Evolutionary conservation across 75 land plant genomes (phyloP).

Genomic region (Pinus taeda): DNA sequence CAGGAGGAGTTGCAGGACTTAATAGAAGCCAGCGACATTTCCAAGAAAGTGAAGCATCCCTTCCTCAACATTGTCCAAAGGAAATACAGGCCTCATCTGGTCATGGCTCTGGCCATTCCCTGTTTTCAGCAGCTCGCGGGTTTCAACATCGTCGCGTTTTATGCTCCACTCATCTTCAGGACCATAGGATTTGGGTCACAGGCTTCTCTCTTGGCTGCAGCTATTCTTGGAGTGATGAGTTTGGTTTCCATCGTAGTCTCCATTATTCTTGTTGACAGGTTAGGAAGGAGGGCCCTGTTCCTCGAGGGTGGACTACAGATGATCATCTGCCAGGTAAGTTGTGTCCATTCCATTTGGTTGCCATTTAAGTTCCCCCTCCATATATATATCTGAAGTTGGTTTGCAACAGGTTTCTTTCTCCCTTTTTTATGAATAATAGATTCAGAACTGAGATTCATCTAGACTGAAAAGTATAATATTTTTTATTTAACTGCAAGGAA

Average conservation of each 20-base stretch:
- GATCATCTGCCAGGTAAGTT: slow-evolving; percentile 51
- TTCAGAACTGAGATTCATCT: too few species aligned
- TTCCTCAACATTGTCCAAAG: slow-evolving; percentile 47
- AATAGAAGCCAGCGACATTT: slow-evolving; percentile 54
- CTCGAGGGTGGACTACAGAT: slow-evolving; percentile 57
- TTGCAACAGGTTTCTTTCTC: too few species aligned
- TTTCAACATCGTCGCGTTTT: slow-evolving; percentile 63
- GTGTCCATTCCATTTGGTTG: neutral
- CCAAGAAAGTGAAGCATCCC: slow-evolving; percentile 50
- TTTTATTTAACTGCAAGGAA: too few species aligned
- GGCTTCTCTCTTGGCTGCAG: slow-evolving; percentile 45
- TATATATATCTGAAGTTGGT: too few species aligned
- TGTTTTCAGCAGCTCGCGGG: slow-evolving; percentile 59
- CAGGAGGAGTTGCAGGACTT: slow-evolving; percentile 59
- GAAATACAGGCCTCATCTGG: slow-evolving; percentile 59
- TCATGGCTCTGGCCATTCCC: slow-evolving; percentile 51
- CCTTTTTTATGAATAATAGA: too few species aligned
- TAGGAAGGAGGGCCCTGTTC: slow-evolving; percentile 45
- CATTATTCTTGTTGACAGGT: slow-evolving; percentile 33
- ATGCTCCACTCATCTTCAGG: slow-evolving; percentile 55
- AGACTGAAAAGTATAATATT: too few species aligned
- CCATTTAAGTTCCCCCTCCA: too few species aligned
- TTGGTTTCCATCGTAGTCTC: slow-evolving; percentile 55
- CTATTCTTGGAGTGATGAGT: slow-evolving; percentile 52
- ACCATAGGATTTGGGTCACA: slow-evolving; percentile 48